These are phyloP conservation scores for Trypanosoma boissoni DNA, from an alignment of 208 protist genomes.

Conservation along the genomic window DNA sequence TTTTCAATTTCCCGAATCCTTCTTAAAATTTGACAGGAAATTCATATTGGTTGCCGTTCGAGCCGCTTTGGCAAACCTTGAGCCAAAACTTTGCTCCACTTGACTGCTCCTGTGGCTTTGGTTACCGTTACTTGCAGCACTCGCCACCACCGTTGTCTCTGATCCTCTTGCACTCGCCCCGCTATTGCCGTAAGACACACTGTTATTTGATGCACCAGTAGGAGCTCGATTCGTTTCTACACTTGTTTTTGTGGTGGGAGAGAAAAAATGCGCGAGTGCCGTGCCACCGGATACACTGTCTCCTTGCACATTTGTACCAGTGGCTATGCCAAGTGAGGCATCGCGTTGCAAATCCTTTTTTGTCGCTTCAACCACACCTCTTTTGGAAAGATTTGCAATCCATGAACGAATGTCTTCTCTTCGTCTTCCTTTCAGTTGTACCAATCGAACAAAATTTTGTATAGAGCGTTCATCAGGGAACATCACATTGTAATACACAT, in stretches of 20 bases:
- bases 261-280: slow-evolving; percentile 9
- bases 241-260: neutral
- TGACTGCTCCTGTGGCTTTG: neutral
- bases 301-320: slow-evolving; percentile 9
- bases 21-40: slow-evolving; percentile 75
- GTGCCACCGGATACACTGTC: neutral
- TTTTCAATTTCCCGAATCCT: slow-evolving; percentile 19
- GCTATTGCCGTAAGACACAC: slow-evolving; percentile 4
- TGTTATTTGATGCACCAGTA: slow-evolving; percentile 13
- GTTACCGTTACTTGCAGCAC: neutral
- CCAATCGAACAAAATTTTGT: slow-evolving; percentile 82
- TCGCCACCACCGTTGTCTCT: slow-evolving; percentile 23
- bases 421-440: slow-evolving; percentile 75
- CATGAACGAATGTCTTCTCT: slow-evolving; percentile 78
- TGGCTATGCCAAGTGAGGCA: slow-evolving; percentile 15
- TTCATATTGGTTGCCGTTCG: slow-evolving; percentile 65
- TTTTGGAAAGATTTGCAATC: slow-evolving; percentile 78
- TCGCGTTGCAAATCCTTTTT: slow-evolving; percentile 50
- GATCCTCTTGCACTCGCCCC: slow-evolving; percentile 26
- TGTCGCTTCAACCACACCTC: slow-evolving; percentile 85
- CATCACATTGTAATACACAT: slow-evolving; percentile 84
- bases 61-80: slow-evolving; percentile 54
- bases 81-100: slow-evolving; percentile 46
- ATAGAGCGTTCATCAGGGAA: slow-evolving; percentile 84
- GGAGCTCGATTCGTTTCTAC: slow-evolving; percentile 2